Percentiles rank a stretch among this genome's conserved stretches.
Evolutionary conservation across 1,139 yeast genomes (phyloP).

Genomic region (Magnusiomyces magnusii): DNA sequence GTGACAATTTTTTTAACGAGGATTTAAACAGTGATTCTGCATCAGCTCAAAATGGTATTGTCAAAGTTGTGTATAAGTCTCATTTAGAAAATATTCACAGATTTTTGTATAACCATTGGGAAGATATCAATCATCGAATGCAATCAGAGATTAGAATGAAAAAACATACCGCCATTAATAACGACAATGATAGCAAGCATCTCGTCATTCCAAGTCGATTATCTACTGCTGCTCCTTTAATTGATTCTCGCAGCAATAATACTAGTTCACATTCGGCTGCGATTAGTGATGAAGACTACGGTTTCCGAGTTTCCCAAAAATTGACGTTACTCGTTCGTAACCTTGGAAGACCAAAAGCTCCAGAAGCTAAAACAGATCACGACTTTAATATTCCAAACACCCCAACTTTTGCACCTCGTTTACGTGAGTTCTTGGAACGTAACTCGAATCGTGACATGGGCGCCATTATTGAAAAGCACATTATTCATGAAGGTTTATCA

Average conservation of each 20-base stretch:
- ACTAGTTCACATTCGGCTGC: background rate
- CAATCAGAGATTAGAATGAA: slow-evolving; percentile 18
- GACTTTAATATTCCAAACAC: slow-evolving; percentile 10
- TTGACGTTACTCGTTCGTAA: slow-evolving; percentile 23
- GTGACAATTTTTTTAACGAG: background rate
- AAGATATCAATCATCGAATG: slow-evolving; percentile 36
- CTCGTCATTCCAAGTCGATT: background rate
- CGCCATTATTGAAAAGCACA: slow-evolving; percentile 38
- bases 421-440: slow-evolving; percentile 69
- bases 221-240: background rate
- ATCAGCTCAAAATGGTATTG: background rate
- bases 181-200: background rate
- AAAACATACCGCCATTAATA: background rate
- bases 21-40: slow-evolving; percentile 4
- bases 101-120: slow-evolving; percentile 56
- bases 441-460: slow-evolving; percentile 51
- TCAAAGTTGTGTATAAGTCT: slow-evolving; percentile 24
- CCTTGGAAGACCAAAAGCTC: slow-evolving; percentile 24
- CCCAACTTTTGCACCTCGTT: slow-evolving; percentile 26
- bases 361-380: background rate
- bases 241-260: background rate
- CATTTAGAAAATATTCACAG: slow-evolving; percentile 42
- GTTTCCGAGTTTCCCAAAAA: slow-evolving; percentile 16
- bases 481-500: slow-evolving; percentile 57
- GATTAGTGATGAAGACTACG: slow-evolving; percentile 17